phyloP scores from a whole-genome alignment of 139 green algal genomes.

The Chloropicon primus region DNA sequence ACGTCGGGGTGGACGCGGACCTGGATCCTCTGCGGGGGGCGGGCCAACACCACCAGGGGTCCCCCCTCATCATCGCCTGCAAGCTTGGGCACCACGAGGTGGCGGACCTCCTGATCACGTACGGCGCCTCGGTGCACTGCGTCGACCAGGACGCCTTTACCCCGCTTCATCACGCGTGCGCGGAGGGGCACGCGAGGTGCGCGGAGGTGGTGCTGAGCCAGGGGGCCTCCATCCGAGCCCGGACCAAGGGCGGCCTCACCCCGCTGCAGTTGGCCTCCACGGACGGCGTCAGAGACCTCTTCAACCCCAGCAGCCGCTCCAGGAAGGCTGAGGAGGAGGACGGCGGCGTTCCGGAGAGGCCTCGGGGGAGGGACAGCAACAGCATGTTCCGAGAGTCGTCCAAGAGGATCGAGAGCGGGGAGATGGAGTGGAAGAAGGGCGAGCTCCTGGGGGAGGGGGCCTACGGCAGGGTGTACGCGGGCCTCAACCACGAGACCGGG shows the following conservation, averaged over 20 bases:
- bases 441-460: conserved; percentile 80
- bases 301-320: neutral
- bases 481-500: conserved; percentile 77
- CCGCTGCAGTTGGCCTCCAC: neutral
- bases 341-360: neutral
- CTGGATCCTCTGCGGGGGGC: too few relatives aligned
- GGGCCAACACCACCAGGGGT: too few relatives aligned
- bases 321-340: neutral
- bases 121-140: conserved; percentile 14
- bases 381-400: neutral
- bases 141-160: conserved; percentile 10
- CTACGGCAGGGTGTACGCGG: conserved; percentile 72
- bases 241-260: neutral
- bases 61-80: neutral
- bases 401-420: conserved; percentile 18
- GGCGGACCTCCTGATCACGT: conserved; percentile 17
- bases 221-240: neutral
- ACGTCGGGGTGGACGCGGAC: neutral
- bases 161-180: conserved; percentile 18
- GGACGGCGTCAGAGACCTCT: neutral
- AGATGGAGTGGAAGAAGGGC: conserved; percentile 61
- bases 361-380: neutral
- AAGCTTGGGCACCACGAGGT: neutral
- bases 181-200: conserved; percentile 3
- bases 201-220: neutral